Conservation (phyloP, 2,329 filamentous ascomycete genomes). For the Dactylellina drechsleri region DNA sequence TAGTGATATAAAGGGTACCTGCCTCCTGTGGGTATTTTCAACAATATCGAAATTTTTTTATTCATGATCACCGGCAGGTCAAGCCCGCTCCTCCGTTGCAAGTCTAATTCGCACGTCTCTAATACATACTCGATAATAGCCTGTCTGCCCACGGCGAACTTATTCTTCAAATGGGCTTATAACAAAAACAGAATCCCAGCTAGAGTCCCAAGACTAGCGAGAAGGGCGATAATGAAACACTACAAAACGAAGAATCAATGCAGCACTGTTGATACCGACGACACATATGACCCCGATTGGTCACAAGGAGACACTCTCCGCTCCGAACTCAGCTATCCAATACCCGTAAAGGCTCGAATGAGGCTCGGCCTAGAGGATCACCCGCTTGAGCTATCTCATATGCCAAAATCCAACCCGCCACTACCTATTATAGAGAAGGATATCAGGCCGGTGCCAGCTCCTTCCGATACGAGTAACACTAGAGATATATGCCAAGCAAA, state of each 20-base stretch:
- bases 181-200: conserved; percentile 45
- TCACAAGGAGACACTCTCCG: conserved; percentile 41
- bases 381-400: background rate
- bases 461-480: conserved; percentile 18
- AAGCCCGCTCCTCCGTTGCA: background rate
- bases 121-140: conserved; percentile 16
- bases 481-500: conserved; percentile 20
- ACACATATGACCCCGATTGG: conserved; percentile 48
- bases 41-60: no score
- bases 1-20: conserved; percentile 24
- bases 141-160: conserved; percentile 43
- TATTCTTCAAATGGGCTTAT: conserved; percentile 53
- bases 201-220: background rate
- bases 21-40: conserved; percentile 29
- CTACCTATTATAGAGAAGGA: conserved; percentile 13
- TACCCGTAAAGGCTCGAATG: no score
- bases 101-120: background rate
- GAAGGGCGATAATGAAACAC: conserved; percentile 32
- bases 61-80: conserved; percentile 44
- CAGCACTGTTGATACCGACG: conserved; percentile 39
- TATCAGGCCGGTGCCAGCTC: conserved; percentile 2
- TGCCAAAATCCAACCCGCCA: conserved; percentile 15
- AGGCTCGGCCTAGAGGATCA: no score
- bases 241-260: conserved; percentile 22
- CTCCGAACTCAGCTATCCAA: conserved; percentile 15